phyloP scores from a whole-genome alignment of 169 alveolate species.

The Eimeria falciformis region DNA sequence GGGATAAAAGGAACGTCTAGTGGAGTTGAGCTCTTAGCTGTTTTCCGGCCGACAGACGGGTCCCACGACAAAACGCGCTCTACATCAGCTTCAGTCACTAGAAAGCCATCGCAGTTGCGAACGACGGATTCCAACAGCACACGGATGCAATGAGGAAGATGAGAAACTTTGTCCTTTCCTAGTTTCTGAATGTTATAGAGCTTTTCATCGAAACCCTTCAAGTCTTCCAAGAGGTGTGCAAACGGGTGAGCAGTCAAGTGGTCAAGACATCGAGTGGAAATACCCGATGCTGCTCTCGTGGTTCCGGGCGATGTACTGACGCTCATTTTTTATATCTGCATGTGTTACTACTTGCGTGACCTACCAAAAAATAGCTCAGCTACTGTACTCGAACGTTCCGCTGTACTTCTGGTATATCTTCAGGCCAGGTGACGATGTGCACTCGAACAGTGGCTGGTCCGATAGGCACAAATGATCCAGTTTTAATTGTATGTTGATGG shows the following conservation, averaged over 20 bases:
- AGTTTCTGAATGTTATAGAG: slow-evolving; percentile 29
- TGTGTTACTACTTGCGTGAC: too few relatives aligned
- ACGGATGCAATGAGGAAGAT: slow-evolving; percentile 94
- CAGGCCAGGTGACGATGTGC: too few relatives aligned
- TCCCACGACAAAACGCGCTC: slow-evolving; percentile 95
- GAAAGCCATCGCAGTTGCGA: slow-evolving; percentile 96
- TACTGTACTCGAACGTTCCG: too few relatives aligned
- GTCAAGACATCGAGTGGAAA: slow-evolving; percentile 4
- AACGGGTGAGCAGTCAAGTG: neutral
- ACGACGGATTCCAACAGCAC: slow-evolving; percentile 95
- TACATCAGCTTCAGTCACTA: slow-evolving; percentile 92
- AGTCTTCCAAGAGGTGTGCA: slow-evolving; percentile 56
- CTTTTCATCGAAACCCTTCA: slow-evolving; percentile 46
- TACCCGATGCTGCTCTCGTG: neutral
- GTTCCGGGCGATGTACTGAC: neutral
- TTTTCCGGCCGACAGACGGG: slow-evolving; percentile 44
- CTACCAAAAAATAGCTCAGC: too few relatives aligned
- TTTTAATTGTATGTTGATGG: too few relatives aligned
- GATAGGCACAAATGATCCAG: too few relatives aligned
- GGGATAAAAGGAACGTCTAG: slow-evolving; percentile 97
- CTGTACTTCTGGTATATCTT: too few relatives aligned
- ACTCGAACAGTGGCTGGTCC: too few relatives aligned
- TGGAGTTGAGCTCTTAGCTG: slow-evolving; percentile 81
- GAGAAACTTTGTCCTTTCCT: slow-evolving; percentile 36
- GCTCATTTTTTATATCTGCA: neutral